Evolutionary conservation across 2,329 filamentous ascomycete species (phyloP), one percentile per base, ranked within the genome.

Genomic region (Chrysoporthe cubensis): DNA sequence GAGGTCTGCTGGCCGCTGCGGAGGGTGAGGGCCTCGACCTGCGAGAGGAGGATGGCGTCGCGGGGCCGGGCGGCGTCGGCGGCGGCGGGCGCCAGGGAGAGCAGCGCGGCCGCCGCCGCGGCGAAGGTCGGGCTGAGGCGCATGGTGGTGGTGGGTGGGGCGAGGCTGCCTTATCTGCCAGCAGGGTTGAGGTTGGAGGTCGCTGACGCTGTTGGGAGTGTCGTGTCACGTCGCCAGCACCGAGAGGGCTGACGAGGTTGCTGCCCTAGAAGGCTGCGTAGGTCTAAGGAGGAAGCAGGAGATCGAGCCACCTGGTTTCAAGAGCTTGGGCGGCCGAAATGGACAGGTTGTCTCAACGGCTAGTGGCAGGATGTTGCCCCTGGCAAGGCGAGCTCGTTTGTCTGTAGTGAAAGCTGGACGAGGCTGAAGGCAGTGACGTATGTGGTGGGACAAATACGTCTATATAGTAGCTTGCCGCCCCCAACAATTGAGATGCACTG

Each of bases 11-110:
- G 83, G 76, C 78, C 78, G 71, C 86, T 84, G 69, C 88, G 90
- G 14, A 97, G 86, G 7, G 94, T 97, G 52, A 98, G 87, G 60
- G 90, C 85, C 72, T 92, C 87, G 66, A 98, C 91, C 2, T 83
- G 74, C 37, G 85, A 87, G 73, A 88, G 83, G 67, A 86, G 83
- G 75, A 88, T 84, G 67, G 85, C 85, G 74, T 87, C 79, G 50
- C 80, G 81, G 67, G 84, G 81, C n/a, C 75, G 75, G 8, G 76
- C 75, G 3, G 73, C 69, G 34, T 76, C 67, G 26, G 66, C 60
- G 60, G 69, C 54, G 61, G 64, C 21, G 42, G 66, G 71, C 58
- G 74, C 64, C 52, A 61, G 46, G 18, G 59, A 14, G 67, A 54
- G 32, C 34, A 69, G 60, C 21, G 16, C 21, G 57, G 8, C 26